Conservation (phyloP, 176 grass and related monocot genomes). For the Aechmea fasciata region DNA sequence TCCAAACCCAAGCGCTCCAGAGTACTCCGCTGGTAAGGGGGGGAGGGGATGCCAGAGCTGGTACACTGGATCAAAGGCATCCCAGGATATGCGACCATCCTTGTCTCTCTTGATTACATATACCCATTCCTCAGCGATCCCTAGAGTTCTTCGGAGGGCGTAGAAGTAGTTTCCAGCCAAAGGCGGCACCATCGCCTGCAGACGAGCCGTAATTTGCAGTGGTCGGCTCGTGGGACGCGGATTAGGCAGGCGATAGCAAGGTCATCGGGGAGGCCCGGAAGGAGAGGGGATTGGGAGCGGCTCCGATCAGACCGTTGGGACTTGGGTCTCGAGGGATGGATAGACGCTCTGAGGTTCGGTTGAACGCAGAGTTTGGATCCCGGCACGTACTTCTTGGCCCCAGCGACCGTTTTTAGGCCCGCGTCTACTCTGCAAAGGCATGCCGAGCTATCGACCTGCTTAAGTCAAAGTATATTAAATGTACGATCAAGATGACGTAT, state of each 20-base stretch:
- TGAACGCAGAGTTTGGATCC: constrained; percentile 41
- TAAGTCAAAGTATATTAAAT: background rate
- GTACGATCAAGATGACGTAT: background rate
- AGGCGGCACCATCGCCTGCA: constrained; percentile 61
- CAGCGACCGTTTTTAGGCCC: constrained; percentile 17
- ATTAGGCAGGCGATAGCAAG: constrained; percentile 66
- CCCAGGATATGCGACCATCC: constrained; percentile 46
- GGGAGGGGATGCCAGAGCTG: constrained; percentile 52
- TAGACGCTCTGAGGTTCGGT: constrained; percentile 46
- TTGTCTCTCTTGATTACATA: constrained; percentile 56
- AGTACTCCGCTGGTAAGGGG: constrained; percentile 54
- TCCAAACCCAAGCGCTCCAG: constrained; percentile 46
- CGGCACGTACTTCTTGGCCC: constrained; percentile 23
- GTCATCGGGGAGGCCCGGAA: constrained; percentile 69
- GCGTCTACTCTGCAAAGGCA: constrained; percentile 61
- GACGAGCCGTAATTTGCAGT: constrained; percentile 54
- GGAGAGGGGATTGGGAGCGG: constrained; percentile 30
- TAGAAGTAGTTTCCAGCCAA: constrained; percentile 85
- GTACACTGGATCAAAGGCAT: constrained; percentile 40
- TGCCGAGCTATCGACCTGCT: constrained; percentile 55
- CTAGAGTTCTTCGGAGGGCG: constrained; percentile 39
- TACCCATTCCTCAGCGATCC: constrained; percentile 54
- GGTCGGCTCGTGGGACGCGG: constrained; percentile 47
- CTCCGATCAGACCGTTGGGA: constrained; percentile 4
- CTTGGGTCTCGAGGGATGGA: constrained; percentile 58